These are phyloP conservation scores for Hypoxylon sp. DNA, from an alignment of 2,329 filamentous ascomycete genomes.

Conservation along the genomic window DNA sequence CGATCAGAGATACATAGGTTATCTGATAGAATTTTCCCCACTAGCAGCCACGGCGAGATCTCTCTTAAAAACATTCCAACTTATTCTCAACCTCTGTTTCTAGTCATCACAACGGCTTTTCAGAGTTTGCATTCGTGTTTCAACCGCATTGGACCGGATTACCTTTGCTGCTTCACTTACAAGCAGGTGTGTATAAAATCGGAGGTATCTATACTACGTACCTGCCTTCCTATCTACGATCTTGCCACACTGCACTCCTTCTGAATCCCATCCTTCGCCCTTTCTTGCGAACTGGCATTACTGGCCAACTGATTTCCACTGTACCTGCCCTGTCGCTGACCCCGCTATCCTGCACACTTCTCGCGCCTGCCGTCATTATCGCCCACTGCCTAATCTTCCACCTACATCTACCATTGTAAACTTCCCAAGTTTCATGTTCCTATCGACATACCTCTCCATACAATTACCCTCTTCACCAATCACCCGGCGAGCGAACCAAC, in stretches of 20 bases:
- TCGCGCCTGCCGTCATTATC: background rate
- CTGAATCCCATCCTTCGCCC: background rate
- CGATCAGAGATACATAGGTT: slow-evolving; percentile 15
- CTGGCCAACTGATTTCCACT: slow-evolving; percentile 3
- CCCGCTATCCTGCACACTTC: slow-evolving; percentile 3
- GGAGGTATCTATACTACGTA: slow-evolving; percentile 1
- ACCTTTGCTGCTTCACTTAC: background rate
- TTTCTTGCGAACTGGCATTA: slow-evolving; percentile 3
- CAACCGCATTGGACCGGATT: background rate
- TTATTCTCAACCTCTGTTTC: background rate
- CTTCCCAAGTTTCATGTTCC: slow-evolving; percentile 1
- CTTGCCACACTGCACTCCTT: background rate
- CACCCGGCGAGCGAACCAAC: background rate
- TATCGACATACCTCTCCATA: slow-evolving; percentile 7
- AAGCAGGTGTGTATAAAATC: slow-evolving; percentile 7
- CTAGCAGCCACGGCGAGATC: background rate
- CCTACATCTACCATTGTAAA: no score
- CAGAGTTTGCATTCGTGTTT: background rate
- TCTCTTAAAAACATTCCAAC: slow-evolving; percentile 6
- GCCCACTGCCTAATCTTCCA: background rate
- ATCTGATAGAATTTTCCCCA: slow-evolving; percentile 8
- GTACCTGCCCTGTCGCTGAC: slow-evolving; percentile 8
- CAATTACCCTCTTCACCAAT: slow-evolving; percentile 1
- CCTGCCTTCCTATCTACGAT: slow-evolving; percentile 1
- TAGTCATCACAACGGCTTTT: background rate